Conservation (phyloP, 306 rosid species). For the Lathyrus aphaca region DNA sequence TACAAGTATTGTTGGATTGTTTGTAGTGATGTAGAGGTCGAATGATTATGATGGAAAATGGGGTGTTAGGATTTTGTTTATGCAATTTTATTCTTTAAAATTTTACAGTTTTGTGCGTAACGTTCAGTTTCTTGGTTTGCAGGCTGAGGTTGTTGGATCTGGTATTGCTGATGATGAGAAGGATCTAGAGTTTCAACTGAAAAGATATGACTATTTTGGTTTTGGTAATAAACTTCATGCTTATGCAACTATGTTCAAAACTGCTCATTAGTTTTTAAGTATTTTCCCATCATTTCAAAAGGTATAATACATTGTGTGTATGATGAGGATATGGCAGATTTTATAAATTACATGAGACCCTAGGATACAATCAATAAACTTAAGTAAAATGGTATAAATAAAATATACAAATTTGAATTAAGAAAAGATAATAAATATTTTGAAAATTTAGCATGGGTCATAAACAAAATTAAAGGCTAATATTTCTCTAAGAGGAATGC, state of each 20-base stretch:
- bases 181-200: constrained; percentile 72
- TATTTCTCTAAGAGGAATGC: constrained; percentile 1
- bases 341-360: not conserved
- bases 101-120: constrained; percentile 28
- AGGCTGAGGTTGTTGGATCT: constrained; percentile 82
- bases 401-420: not conserved
- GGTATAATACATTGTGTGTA: not conserved
- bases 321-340: not conserved
- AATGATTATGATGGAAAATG: not conserved
- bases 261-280: constrained; percentile 12
- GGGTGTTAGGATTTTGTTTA: constrained; percentile 12
- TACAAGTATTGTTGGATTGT: not conserved
- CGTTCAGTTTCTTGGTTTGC: constrained; percentile 44
- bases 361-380: no score
- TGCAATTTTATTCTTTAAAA: not conserved
- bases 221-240: constrained; percentile 52
- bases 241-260: constrained; percentile 27
- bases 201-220: constrained; percentile 85
- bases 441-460: constrained; percentile 3
- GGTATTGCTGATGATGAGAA: constrained; percentile 55
- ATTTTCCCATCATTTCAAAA: constrained; percentile 4
- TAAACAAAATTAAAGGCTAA: not conserved
- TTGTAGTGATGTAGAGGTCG: constrained; percentile 10
- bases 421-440: not conserved
- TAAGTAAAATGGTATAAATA: no score